Percentiles rank a stretch among this genome's conserved stretches.
Evolutionary conservation across 2,329 filamentous ascomycete genomes (phyloP).

Genomic region (Hortaea werneckii): DNA sequence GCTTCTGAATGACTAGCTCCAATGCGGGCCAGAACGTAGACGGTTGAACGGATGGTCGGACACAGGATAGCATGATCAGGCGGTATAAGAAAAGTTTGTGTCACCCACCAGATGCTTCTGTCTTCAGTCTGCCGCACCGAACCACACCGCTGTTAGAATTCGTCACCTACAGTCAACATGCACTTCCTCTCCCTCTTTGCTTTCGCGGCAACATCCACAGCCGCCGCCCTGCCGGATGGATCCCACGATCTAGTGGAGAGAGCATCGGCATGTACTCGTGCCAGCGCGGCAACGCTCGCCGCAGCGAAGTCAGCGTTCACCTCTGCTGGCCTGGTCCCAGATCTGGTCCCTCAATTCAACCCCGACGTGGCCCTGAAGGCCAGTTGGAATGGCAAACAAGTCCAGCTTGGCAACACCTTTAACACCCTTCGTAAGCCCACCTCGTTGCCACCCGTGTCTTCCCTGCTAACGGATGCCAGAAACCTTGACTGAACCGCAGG

Average conservation of each 20-base stretch:
- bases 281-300: conserved; percentile 5
- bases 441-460: conserved; percentile 9
- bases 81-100: too few species aligned
- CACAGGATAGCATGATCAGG: too few species aligned
- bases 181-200: conserved; percentile 8
- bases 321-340: conserved; percentile 11
- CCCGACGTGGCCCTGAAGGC: conserved; percentile 10
- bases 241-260: conserved; percentile 2
- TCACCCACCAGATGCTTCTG: too few species aligned
- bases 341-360: conserved; percentile 12
- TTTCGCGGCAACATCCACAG: conserved; percentile 7
- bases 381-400: conserved; percentile 10
- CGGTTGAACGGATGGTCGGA: too few species aligned
- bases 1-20: too few species aligned
- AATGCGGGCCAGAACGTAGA: too few species aligned
- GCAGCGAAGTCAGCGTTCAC: conserved; percentile 10
- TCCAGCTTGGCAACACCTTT: conserved; percentile 15
- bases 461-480: neutral
- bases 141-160: too few species aligned
- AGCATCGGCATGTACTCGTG: conserved; percentile 6
- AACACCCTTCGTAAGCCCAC: conserved; percentile 7
- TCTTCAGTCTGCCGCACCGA: too few species aligned
- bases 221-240: conserved; percentile 1
- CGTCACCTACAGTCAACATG: conserved; percentile 5
- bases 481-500: neutral